Conservation (phyloP, 495 filamentous ascomycete genomes). For the Penicillium samsonianum region DNA sequence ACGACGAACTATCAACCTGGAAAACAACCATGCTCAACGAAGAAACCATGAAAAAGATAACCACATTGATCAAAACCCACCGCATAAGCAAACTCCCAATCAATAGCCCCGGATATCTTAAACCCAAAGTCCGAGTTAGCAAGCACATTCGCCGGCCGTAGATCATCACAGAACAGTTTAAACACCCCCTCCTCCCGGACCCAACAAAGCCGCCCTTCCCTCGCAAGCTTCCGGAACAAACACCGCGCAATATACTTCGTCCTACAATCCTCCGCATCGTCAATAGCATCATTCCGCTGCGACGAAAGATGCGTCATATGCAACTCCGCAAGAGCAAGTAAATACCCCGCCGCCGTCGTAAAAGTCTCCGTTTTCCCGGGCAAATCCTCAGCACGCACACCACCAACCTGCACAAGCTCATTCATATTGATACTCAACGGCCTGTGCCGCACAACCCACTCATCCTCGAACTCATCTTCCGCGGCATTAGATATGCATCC, state of each 20-base stretch:
- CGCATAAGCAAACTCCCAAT: conserved; percentile 10
- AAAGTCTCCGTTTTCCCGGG: conserved; percentile 14
- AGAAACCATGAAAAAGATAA: background rate
- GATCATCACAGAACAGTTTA: conserved; percentile 39
- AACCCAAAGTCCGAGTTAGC: conserved; percentile 28
- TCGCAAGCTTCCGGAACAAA: conserved; percentile 34
- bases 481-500: background rate
- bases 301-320: conserved; percentile 41
- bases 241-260: conserved; percentile 45
- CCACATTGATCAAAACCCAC: background rate
- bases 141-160: conserved; percentile 37
- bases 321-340: conserved; percentile 39
- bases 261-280: conserved; percentile 38
- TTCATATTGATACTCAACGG: conserved; percentile 36
- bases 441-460: conserved; percentile 17
- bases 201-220: conserved; percentile 22
- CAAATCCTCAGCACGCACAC: conserved; percentile 7
- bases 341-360: conserved; percentile 36
- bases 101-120: background rate
- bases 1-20: background rate
- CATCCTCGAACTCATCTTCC: conserved; percentile 16
- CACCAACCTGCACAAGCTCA: conserved; percentile 20
- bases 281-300: conserved; percentile 43
- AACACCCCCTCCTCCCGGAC: conserved; percentile 22
- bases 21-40: background rate